phyloP scores from a whole-genome alignment of 257 asterid genomes.

The Solanum gracilifrons region DNA sequence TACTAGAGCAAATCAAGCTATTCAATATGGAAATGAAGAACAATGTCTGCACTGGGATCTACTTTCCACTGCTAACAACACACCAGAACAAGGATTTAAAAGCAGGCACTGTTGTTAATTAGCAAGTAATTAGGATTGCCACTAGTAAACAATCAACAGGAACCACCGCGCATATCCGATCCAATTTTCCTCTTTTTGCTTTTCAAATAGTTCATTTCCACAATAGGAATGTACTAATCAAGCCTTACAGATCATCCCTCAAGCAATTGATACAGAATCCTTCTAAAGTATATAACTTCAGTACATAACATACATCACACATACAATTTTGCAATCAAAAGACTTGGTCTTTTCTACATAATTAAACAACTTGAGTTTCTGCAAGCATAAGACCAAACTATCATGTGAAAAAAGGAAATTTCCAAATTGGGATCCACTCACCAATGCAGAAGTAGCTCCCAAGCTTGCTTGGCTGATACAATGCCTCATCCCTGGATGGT shows the following conservation, averaged over 20 bases:
- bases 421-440: constrained; percentile 21
- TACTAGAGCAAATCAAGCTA: background rate
- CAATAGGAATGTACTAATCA: background rate
- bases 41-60: background rate
- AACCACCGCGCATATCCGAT: background rate
- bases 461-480: constrained; percentile 71
- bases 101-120: background rate
- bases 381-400: background rate
- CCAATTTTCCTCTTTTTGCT: background rate
- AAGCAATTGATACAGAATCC: background rate
- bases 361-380: background rate
- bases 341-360: background rate
- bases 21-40: background rate
- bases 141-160: background rate
- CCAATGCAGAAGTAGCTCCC: constrained; percentile 44
- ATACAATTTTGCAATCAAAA: background rate
- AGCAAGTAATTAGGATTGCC: background rate
- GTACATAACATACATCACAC: background rate
- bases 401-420: background rate
- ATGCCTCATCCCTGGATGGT: constrained; percentile 57
- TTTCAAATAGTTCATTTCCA: background rate
- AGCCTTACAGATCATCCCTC: background rate
- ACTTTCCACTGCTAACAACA: background rate
- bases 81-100: background rate
- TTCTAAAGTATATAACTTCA: background rate